phyloP scores from a whole-genome alignment of 225 moss, liverwort and hornwort genomes.

The Lunularia cruciata region DNA sequence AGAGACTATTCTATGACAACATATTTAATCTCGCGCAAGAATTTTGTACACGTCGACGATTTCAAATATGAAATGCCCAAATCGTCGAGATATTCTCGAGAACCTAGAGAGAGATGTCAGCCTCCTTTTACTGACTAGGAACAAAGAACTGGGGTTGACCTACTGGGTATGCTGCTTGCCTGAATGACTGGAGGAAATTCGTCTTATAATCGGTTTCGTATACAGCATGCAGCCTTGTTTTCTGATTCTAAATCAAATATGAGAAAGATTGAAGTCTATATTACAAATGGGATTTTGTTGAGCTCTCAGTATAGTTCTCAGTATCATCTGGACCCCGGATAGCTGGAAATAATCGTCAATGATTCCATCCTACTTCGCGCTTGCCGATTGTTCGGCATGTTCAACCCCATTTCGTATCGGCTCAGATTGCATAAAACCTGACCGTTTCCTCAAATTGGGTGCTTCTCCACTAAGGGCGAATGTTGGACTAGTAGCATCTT shows the following conservation, averaged over 20 bases:
- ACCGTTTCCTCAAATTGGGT: slow-evolving; percentile 12
- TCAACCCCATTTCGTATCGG: neutral
- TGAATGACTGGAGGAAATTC: neutral
- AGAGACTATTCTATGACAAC: neutral
- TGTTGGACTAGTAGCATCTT: slow-evolving; percentile 17
- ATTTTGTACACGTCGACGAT: slow-evolving; percentile 22
- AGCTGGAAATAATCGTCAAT: neutral
- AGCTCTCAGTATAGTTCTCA: neutral
- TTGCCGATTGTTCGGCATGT: neutral
- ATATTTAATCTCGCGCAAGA: neutral
- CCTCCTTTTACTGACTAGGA: neutral
- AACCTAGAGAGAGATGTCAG: neutral
- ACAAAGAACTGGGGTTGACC: neutral
- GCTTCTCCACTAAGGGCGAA: slow-evolving; percentile 10
- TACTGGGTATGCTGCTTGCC: slow-evolving; percentile 7
- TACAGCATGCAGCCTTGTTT: slow-evolving; percentile 19
- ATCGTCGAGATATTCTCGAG: neutral
- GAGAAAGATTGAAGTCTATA: slow-evolving; percentile 7
- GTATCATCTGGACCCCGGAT: neutral
- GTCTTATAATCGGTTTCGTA: neutral
- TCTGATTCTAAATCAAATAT: neutral
- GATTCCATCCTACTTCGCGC: neutral
- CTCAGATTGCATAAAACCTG: slow-evolving; percentile 16
- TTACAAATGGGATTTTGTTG: slow-evolving; percentile 9
- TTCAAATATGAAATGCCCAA: neutral